Percentiles rank a stretch among this genome's conserved stretches.
These are phyloP conservation scores for Gaertneriomyces semiglobifer DNA, from an alignment of 192 early-diverging fungal species.

Conservation along the genomic window DNA sequence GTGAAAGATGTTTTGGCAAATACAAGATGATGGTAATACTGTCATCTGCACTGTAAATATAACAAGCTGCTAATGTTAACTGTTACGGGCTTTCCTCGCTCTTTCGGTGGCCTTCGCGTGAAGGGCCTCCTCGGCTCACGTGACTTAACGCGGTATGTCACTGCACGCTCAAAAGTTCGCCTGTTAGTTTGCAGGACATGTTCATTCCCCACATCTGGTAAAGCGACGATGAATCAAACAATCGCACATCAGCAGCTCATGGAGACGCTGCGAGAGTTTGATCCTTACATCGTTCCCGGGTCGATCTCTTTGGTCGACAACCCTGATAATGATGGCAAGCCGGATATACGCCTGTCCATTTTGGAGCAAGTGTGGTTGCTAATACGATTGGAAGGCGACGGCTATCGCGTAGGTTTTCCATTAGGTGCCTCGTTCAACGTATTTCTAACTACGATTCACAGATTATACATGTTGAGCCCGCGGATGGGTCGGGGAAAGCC, in stretches of 20 bases:
- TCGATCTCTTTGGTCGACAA: background rate
- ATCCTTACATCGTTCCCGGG: background rate
- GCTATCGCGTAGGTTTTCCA: background rate
- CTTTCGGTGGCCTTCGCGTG: no score
- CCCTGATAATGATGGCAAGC: background rate
- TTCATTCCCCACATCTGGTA: background rate
- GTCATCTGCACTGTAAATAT: no score
- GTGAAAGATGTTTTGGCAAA: background rate
- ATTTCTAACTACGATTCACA: background rate
- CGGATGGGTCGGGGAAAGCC: background rate
- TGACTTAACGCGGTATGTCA: no score
- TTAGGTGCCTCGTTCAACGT: background rate
- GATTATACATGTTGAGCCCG: background rate
- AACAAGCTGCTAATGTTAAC: no score
- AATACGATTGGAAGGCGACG: background rate
- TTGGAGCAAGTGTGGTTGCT: constrained; percentile 1
- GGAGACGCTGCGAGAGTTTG: background rate
- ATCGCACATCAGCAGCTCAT: background rate
- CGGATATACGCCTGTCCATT: background rate
- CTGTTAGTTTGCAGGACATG: no score
- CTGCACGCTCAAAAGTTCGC: no score
- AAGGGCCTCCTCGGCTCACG: no score
- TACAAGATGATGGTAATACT: no score
- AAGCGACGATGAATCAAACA: background rate
- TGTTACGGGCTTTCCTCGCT: no score